A percentile compares a stretch with the other conserved stretches of the same genome.
Conservation (phyloP, 139 green algal species). For the Prasinococcaceae sp. region DNA sequence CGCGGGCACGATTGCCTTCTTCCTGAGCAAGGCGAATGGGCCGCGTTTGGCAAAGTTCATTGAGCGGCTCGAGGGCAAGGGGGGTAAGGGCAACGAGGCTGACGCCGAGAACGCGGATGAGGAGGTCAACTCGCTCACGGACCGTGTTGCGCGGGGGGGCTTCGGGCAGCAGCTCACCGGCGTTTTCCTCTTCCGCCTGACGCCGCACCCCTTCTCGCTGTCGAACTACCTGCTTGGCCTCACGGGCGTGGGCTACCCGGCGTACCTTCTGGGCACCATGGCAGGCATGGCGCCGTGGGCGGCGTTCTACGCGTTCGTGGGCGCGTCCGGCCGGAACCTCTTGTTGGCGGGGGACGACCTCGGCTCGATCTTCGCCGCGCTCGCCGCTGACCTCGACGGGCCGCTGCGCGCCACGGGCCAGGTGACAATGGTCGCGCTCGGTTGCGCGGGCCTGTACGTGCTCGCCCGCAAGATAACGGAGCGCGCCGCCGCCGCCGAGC, state of each 20-base stretch:
- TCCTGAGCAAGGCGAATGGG: not conserved
- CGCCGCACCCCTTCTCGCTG: constrained; percentile 1
- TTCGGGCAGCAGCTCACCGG: not conserved
- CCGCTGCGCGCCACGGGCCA: too few relatives aligned
- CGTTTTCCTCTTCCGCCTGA: not conserved
- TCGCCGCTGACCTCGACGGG: not conserved
- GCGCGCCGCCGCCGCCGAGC: too few relatives aligned
- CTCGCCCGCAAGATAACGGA: too few relatives aligned
- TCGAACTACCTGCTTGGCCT: constrained; percentile 8
- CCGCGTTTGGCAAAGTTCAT: not conserved
- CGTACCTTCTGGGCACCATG: not conserved
- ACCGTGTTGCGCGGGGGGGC: too few relatives aligned
- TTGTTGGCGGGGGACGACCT: not conserved
- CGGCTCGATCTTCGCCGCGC: not conserved
- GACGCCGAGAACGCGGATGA: constrained; percentile 8
- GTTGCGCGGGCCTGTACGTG: too few relatives aligned
- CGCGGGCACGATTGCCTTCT: not conserved
- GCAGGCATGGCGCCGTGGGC: not conserved
- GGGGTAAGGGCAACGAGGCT: not conserved
- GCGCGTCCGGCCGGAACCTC: not conserved
- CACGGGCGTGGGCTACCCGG: not conserved
- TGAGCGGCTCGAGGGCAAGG: not conserved
- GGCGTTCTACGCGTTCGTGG: not conserved
- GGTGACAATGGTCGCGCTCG: too few relatives aligned
- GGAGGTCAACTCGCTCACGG: too few relatives aligned